These are phyloP conservation scores for Cicer arietinum DNA, from an alignment of 306 rosid species.

Conservation along the genomic window DNA sequence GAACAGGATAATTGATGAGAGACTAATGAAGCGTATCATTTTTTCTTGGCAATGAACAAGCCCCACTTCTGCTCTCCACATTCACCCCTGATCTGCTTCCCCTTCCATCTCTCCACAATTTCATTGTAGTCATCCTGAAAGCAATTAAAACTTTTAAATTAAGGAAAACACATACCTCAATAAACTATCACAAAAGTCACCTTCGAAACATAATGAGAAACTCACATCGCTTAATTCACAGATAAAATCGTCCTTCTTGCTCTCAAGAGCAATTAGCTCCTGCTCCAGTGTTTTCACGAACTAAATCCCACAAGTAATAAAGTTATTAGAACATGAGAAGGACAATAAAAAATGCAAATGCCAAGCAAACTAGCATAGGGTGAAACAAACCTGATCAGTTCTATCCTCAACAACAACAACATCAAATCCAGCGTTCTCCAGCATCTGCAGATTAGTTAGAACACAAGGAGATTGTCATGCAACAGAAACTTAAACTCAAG, in stretches of 20 bases:
- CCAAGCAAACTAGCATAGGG: neutral
- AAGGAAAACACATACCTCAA: constrained; percentile 34
- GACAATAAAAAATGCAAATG: neutral
- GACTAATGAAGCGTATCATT: constrained; percentile 41
- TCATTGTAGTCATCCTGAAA: constrained; percentile 70
- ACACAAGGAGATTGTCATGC: constrained; percentile 23
- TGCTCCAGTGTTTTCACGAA: constrained; percentile 64
- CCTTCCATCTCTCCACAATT: constrained; percentile 63
- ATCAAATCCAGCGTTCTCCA: constrained; percentile 82
- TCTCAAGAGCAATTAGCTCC: constrained; percentile 73
- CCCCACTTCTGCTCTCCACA: constrained; percentile 76
- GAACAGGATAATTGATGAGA: neutral
- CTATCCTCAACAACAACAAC: constrained; percentile 78
- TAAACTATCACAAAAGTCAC: constrained; percentile 13
- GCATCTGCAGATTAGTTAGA: constrained; percentile 68
- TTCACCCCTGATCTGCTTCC: constrained; percentile 60
- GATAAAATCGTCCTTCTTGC: constrained; percentile 66
- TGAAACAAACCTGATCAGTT: constrained; percentile 70
- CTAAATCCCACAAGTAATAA: constrained; percentile 49
- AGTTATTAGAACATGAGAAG: constrained; percentile 30
- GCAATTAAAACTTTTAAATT: constrained; percentile 2
- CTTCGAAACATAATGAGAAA: constrained; percentile 37
- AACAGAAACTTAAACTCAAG: constrained; percentile 19
- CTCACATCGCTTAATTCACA: constrained; percentile 73
- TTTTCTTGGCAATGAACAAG: constrained; percentile 75